A percentile compares a stretch with the other conserved stretches of the same genome.
phyloP scores from a whole-genome alignment of 2,329 filamentous ascomycete genomes.

The Diaporthe ilicicola region DNA sequence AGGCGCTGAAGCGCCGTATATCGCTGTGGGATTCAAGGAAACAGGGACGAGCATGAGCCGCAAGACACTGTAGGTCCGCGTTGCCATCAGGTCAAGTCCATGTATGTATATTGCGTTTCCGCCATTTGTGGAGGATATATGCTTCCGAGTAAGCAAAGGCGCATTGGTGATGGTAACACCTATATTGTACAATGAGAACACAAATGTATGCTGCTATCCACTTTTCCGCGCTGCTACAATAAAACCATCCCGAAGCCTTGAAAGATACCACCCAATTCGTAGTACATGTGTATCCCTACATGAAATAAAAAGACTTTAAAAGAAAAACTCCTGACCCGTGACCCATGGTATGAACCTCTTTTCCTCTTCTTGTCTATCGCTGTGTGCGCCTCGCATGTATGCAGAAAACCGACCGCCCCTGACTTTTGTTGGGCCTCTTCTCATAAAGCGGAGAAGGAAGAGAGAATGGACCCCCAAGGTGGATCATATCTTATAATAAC shows the following conservation, averaged over 20 bases:
- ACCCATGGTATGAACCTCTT: slow-evolving; percentile 5
- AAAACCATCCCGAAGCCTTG: neutral
- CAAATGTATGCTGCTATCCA: slow-evolving; percentile 8
- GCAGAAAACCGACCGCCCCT: neutral
- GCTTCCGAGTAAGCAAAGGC: neutral
- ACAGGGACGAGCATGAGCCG: neutral
- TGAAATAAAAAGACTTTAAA: neutral
- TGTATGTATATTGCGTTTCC: neutral
- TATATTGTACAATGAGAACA: slow-evolving; percentile 8
- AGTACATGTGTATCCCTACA: neutral
- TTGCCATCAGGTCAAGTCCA: neutral
- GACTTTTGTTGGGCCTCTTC: neutral
- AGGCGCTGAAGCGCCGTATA: neutral
- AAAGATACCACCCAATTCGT: neutral
- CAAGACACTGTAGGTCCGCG: neutral
- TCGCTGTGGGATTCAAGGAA: neutral
- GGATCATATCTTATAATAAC: neutral
- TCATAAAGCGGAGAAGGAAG: neutral
- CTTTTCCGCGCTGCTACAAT: neutral
- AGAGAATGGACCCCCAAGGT: neutral
- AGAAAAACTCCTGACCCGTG: neutral
- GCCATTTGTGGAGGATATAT: neutral
- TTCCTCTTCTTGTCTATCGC: slow-evolving; percentile 11
- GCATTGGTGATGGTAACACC: neutral
- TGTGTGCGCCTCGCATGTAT: slow-evolving; percentile 30